phyloP scores from a whole-genome alignment of 805 yeast genomes.

The Saccharomycopsis guyanensis region DNA sequence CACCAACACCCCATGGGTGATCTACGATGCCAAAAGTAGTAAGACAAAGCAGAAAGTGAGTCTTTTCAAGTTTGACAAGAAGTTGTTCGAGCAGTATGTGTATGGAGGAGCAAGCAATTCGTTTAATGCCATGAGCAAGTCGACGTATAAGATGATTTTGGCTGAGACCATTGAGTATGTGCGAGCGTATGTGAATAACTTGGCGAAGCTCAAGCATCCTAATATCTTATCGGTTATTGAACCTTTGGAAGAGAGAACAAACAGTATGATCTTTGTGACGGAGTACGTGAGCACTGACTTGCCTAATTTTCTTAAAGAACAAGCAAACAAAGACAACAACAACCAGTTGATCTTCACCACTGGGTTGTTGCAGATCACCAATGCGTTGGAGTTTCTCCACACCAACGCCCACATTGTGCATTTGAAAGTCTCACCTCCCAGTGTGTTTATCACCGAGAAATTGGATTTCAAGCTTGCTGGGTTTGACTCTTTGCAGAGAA shows the following conservation, averaged over 20 bases:
- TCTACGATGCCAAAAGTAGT: constrained; percentile 18
- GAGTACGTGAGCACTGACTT: constrained; percentile 65
- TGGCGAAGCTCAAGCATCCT: constrained; percentile 85
- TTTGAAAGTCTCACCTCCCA: constrained; percentile 67
- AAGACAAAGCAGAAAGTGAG: constrained; percentile 19
- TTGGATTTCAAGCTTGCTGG: constrained; percentile 95
- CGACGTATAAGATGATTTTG: constrained; percentile 18
- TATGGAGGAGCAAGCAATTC: constrained; percentile 11
- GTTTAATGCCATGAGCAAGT: constrained; percentile 12
- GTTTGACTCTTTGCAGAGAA: constrained; percentile 40
- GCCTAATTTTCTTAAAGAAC: constrained; percentile 32
- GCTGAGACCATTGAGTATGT: constrained; percentile 62
- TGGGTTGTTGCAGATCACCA: constrained; percentile 72
- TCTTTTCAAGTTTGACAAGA: constrained; percentile 20
- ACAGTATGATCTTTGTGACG: constrained; percentile 72
- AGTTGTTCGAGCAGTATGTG: constrained; percentile 19
- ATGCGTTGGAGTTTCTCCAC: constrained; percentile 79
- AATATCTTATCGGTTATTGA: constrained; percentile 76
- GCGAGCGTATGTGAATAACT: constrained; percentile 56
- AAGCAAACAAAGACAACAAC: constrained; percentile 32
- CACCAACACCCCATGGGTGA: constrained; percentile 19
- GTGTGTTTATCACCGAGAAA: constrained; percentile 68
- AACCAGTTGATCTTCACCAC: constrained; percentile 66
- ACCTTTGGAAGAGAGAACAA: constrained; percentile 80
- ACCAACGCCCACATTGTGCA: constrained; percentile 68